Conservation (phyloP, 2,329 filamentous ascomycete genomes). For the Chrysoporthe deuterocubensis region DNA sequence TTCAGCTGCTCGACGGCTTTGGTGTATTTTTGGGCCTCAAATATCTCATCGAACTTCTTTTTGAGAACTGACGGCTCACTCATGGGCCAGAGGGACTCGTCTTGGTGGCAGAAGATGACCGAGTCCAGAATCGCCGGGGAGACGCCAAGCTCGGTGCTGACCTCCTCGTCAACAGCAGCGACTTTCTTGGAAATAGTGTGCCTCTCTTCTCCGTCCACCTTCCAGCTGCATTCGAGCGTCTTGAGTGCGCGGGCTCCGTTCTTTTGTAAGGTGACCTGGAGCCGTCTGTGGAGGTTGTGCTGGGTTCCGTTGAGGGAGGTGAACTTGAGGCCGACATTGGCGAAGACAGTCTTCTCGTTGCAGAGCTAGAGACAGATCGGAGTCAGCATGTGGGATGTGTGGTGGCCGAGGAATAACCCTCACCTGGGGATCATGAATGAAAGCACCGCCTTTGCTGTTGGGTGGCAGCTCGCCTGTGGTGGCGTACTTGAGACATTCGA, state of each 20-base stretch:
- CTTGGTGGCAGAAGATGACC: conserved; percentile 98
- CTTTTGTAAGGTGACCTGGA: conserved; percentile 89
- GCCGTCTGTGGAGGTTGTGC: conserved; percentile 81
- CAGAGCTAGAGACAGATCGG: conserved; percentile 59
- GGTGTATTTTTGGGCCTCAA: conserved; percentile 95
- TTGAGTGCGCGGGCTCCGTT: conserved; percentile 70
- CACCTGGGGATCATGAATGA: conserved; percentile 95
- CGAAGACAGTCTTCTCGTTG: conserved; percentile 86
- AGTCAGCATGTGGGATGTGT: neutral
- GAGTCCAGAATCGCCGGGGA: conserved; percentile 88
- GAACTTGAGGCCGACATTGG: conserved; percentile 90
- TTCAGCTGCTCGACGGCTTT: conserved; percentile 98
- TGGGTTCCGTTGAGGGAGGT: conserved; percentile 75
- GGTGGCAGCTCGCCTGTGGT: conserved; percentile 93
- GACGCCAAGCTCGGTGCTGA: conserved; percentile 86
- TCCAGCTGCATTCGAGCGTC: conserved; percentile 81
- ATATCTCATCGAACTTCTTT: conserved; percentile 96
- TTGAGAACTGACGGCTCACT: conserved; percentile 85
- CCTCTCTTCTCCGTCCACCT: conserved; percentile 81
- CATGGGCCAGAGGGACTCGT: conserved; percentile 96
- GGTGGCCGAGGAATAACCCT: neutral
- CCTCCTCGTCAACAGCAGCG: conserved; percentile 79
- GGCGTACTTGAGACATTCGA: conserved; percentile 97
- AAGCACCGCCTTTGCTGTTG: conserved; percentile 87
- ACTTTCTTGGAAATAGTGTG: conserved; percentile 78